These are phyloP conservation scores for Polytolypa hystricis DNA, from an alignment of 2,329 filamentous ascomycete species.

Conservation along the genomic window DNA sequence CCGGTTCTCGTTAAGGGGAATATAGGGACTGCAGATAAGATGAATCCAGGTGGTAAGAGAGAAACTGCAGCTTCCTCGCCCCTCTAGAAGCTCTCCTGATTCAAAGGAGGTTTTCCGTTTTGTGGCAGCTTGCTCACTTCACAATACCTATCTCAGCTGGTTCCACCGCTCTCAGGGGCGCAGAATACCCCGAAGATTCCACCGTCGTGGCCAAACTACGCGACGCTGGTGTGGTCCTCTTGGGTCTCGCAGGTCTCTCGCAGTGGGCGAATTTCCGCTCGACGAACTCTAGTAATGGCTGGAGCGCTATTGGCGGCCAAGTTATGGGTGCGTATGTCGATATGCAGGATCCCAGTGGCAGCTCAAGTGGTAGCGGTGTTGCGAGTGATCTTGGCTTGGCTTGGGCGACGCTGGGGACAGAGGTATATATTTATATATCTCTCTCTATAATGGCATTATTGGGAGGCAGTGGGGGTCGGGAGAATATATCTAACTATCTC, in stretches of 20 bases:
- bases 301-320: slow-evolving; percentile 55
- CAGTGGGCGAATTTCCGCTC: slow-evolving; percentile 56
- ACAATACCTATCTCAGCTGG: slow-evolving; percentile 33
- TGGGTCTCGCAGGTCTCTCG: slow-evolving; percentile 55
- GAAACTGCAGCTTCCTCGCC: no score
- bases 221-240: slow-evolving; percentile 49
- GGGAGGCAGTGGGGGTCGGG: not conserved
- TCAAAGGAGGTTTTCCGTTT: not conserved
- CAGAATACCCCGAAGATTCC: slow-evolving; percentile 46
- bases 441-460: no score
- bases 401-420: slow-evolving; percentile 49
- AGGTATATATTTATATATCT: no score
- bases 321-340: slow-evolving; percentile 50
- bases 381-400: slow-evolving; percentile 49
- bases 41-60: slow-evolving; percentile 50
- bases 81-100: not conserved
- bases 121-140: not conserved
- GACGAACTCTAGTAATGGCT: slow-evolving; percentile 46
- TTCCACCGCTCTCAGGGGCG: slow-evolving; percentile 51
- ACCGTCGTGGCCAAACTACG: slow-evolving; percentile 51
- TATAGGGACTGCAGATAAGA: slow-evolving; percentile 51
- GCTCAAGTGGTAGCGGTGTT: slow-evolving; percentile 53
- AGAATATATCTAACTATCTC: not conserved
- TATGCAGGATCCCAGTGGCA: slow-evolving; percentile 51
- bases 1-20: slow-evolving; percentile 58